phyloP scores from a whole-genome alignment of 225 moss, liverwort and hornwort species.

The Bryum argenteum region DNA sequence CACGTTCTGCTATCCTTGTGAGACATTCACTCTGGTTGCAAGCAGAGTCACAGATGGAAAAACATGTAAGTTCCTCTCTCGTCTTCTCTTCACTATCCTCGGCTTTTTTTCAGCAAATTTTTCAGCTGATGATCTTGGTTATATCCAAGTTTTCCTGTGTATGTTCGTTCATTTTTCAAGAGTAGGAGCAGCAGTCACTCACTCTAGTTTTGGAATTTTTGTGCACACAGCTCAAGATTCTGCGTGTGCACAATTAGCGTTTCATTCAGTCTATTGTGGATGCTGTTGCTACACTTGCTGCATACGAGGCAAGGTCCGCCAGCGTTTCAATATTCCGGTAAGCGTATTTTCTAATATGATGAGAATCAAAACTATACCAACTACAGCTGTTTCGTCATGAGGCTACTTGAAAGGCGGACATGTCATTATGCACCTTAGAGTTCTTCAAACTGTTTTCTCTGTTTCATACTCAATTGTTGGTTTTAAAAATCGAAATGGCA shows the following conservation, averaged over 20 bases:
- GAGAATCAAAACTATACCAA: no score
- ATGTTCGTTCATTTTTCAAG: no score
- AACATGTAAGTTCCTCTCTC: constrained; percentile 44
- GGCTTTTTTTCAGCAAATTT: no score
- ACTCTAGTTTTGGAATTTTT: constrained; percentile 6
- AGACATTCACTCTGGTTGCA: constrained; percentile 58
- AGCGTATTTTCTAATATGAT: constrained; percentile 8
- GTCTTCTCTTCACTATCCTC: neutral
- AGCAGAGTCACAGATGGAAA: constrained; percentile 40
- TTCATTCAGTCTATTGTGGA: constrained; percentile 53
- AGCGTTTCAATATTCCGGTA: constrained; percentile 61
- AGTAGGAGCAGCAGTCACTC: neutral
- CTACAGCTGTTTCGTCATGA: neutral
- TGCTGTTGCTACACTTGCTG: constrained; percentile 72
- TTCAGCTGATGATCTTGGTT: no score
- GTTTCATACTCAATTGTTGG: no score
- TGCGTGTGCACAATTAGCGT: constrained; percentile 58
- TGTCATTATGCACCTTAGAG: no score
- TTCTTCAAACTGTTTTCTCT: no score
- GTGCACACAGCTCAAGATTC: constrained; percentile 58
- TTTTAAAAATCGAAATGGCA: no score
- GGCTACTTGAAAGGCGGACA: neutral
- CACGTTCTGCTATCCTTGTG: constrained; percentile 67
- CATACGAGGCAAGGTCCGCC: constrained; percentile 51
- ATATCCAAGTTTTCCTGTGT: no score